Percentiles rank a stretch among this genome's conserved stretches.
Conservation (phyloP, 495 filamentous ascomycete species). For the Wilcoxina mikolae region DNA sequence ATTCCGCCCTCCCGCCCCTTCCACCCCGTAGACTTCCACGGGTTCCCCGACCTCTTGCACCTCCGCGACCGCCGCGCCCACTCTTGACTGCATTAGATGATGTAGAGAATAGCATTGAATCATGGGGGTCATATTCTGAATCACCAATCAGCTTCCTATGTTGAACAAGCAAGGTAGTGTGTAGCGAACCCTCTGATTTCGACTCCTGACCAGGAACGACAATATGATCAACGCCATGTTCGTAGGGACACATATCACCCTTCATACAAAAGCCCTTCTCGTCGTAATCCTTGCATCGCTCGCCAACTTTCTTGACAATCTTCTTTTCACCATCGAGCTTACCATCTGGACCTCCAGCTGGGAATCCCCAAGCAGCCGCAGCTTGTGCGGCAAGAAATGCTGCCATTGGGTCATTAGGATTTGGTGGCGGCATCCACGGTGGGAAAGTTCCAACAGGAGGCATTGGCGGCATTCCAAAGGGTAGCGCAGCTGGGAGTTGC, state of each 20-base stretch:
- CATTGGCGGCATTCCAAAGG: constrained; percentile 28
- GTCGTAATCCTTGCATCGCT: constrained; percentile 76
- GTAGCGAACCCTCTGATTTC: constrained; percentile 22
- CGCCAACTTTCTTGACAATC: constrained; percentile 31
- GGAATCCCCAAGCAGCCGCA: constrained; percentile 48
- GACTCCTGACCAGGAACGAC: constrained; percentile 41
- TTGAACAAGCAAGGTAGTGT: neutral
- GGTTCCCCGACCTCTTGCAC: constrained; percentile 21
- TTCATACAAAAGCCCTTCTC: constrained; percentile 71
- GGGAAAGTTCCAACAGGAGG: constrained; percentile 32
- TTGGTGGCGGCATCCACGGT: constrained; percentile 25
- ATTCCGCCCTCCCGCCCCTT: constrained; percentile 20
- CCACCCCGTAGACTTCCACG: constrained; percentile 18
- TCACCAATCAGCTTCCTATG: constrained; percentile 15
- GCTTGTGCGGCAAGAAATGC: constrained; percentile 54
- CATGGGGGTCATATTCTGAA: constrained; percentile 70
- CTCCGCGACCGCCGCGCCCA: constrained; percentile 12
- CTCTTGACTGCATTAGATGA: constrained; percentile 11
- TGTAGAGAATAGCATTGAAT: constrained; percentile 22
- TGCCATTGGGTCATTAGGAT: constrained; percentile 53
- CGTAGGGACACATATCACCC: constrained; percentile 63
- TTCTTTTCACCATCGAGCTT: constrained; percentile 28
- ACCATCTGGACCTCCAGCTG: constrained; percentile 32
- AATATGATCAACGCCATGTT: constrained; percentile 53
- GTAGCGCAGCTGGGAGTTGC: constrained; percentile 8